Evolutionary conservation across 1,284 basidiomycete species (phyloP).

Genomic region (Ustilago tritici): DNA sequence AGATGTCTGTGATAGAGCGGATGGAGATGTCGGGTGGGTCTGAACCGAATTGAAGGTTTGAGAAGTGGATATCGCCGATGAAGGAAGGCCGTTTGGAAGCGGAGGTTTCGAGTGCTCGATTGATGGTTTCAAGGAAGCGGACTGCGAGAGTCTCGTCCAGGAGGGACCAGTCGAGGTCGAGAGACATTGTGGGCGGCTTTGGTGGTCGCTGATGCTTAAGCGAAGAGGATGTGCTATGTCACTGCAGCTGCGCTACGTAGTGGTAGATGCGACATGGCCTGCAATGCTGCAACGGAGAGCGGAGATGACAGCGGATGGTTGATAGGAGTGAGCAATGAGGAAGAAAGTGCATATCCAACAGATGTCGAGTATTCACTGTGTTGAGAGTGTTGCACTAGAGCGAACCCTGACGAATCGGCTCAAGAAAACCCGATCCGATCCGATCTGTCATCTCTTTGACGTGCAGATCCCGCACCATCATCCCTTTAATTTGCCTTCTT

Average conservation of each 20-base stretch:
- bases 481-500: too few species aligned
- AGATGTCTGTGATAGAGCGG: slow-evolving; percentile 91
- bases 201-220: background rate
- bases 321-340: background rate
- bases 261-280: background rate
- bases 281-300: background rate
- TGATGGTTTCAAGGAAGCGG: slow-evolving; percentile 81
- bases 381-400: slow-evolving; percentile 7
- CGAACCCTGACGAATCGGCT: background rate
- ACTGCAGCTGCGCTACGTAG: background rate
- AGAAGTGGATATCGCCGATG: slow-evolving; percentile 88
- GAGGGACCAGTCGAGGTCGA: slow-evolving; percentile 74
- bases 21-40: slow-evolving; percentile 86
- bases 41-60: slow-evolving; percentile 87
- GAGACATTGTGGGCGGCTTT: slow-evolving; percentile 53
- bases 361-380: slow-evolving; percentile 1
- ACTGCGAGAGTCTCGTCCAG: slow-evolving; percentile 78
- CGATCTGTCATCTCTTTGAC: background rate
- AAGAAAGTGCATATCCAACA: background rate
- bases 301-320: background rate
- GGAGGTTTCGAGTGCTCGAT: slow-evolving; percentile 77
- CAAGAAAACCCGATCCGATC: background rate
- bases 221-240: slow-evolving; percentile 8
- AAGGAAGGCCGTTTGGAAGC: slow-evolving; percentile 84
- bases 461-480: background rate